Conservation (phyloP, 1,284 basidiomycete species). For the Abortiporus biennis region DNA sequence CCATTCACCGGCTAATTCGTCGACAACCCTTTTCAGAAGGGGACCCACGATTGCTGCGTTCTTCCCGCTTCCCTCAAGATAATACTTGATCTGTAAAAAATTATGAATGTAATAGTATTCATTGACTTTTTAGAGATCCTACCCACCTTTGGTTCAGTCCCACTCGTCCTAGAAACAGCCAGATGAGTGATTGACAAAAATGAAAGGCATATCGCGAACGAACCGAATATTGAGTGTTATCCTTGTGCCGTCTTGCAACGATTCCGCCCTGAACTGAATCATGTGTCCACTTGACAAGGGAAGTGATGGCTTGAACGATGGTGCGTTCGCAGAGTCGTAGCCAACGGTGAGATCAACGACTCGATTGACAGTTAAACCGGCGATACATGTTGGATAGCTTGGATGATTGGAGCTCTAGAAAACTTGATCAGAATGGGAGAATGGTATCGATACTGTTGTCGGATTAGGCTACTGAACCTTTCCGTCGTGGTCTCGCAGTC, state of each 20-base stretch:
- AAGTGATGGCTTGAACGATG: conserved; percentile 54
- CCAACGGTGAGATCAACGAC: conserved; percentile 72
- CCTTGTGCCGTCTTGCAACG: conserved; percentile 33
- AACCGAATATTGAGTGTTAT: conserved; percentile 68
- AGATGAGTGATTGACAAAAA: background rate
- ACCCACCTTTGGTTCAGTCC: conserved; percentile 80
- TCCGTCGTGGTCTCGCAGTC: conserved; percentile 50
- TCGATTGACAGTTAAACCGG: conserved; percentile 49
- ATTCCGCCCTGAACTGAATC: conserved; percentile 69
- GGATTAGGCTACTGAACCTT: conserved; percentile 23
- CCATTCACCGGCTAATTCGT: conserved; percentile 61
- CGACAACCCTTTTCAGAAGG: conserved; percentile 47
- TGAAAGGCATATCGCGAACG: conserved; percentile 13
- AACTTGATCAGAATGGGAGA: background rate
- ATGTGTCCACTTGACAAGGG: conserved; percentile 79
- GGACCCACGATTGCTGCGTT: conserved; percentile 35
- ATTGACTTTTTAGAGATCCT: background rate
- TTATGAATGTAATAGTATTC: conserved; percentile 1
- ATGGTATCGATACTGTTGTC: background rate
- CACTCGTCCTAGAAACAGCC: conserved; percentile 55
- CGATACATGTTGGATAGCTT: conserved; percentile 58
- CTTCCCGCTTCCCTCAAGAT: conserved; percentile 68
- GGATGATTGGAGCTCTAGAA: conserved; percentile 20
- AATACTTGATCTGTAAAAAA: conserved; percentile 67
- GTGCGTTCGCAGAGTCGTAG: conserved; percentile 68